Evolutionary conservation across 768 basidiomycete species (phyloP), one percentile per base, ranked within the genome.

Genomic region (Rhizopogon roseolus): DNA sequence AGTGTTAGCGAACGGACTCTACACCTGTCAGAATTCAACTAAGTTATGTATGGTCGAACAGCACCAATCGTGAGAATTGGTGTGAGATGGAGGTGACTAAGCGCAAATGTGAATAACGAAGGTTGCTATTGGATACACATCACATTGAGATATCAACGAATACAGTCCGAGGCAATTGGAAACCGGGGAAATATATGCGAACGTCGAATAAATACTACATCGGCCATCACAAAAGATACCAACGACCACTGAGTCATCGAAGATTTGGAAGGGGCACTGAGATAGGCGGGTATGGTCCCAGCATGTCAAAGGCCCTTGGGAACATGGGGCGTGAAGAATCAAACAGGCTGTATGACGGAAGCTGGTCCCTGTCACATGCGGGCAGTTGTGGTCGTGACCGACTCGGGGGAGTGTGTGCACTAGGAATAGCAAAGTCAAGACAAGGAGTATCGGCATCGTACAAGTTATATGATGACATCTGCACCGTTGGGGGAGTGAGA

Each of bases 231-330:
- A 34, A 34, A 6, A 2, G 29, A 45, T 29, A 17, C 17, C 17
- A 29, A 19, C 22, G 22, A 22, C 22, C 22, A 1, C 16, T 29
- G 16, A 4, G 16, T 48, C 19, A 48, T 9, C 28, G 3, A 6
- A 45, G 6, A 45, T 45, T 36, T 28, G 16, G 42, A 27, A 42
- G 14, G 4, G 67, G 34, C 29, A 44, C 7, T 19, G 69, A 50
- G 39, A 58, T 16, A 2, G 61, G 56, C 1, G 69, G 67, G 34
- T 68, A 69, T 48, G 69, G 67, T 5, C 69, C 69, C 50, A 68
- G 32, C 0, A 49, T 44, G 41, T 58, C 58, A 11, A 60, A 50
- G 27, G 60, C 65, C 8, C 17, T 6, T n/a, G 60, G 60, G 36
- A 61, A 60, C 25, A 51, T 56, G 6, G 57, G 56, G 9, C 52